Evolutionary conservation across 1,284 basidiomycete species (phyloP).

Genomic region (Bjerkandera adusta): DNA sequence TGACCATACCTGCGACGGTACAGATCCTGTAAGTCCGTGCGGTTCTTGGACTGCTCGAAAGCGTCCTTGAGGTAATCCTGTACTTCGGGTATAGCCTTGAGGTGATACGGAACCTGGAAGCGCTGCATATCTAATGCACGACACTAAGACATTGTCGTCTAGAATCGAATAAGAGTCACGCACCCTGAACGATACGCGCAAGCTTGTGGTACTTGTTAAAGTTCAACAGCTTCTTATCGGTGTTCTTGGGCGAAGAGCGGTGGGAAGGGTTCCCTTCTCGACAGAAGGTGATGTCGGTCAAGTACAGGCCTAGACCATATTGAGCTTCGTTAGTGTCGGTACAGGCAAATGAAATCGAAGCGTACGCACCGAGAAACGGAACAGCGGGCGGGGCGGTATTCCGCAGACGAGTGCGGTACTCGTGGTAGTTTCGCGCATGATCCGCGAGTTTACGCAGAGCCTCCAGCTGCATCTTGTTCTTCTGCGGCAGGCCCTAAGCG

Average conservation of each 20-base stretch:
- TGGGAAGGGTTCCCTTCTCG: conserved; percentile 91
- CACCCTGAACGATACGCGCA: conserved; percentile 84
- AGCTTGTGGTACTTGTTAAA: conserved; percentile 95
- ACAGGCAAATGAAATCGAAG: conserved; percentile 1
- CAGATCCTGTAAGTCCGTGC: conserved; percentile 76
- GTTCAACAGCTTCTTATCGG: conserved; percentile 85
- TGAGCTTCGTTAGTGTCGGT: not conserved
- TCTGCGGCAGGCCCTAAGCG: conserved; percentile 77
- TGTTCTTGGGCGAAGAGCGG: conserved; percentile 75
- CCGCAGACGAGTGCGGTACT: conserved; percentile 83
- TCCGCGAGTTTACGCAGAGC: conserved; percentile 84
- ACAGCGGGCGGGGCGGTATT: conserved; percentile 86
- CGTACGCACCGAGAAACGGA: conserved; percentile 80
- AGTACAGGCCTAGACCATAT: conserved; percentile 67
- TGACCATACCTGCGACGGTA: conserved; percentile 71
- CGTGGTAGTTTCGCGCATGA: conserved; percentile 88
- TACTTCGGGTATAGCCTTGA: conserved; percentile 83
- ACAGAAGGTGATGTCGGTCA: conserved; percentile 94
- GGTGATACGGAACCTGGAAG: conserved; percentile 85
- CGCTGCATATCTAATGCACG: conserved; percentile 81
- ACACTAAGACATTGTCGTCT: conserved; percentile 3
- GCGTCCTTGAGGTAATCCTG: conserved; percentile 74
- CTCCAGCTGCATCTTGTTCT: conserved; percentile 82
- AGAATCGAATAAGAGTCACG: conserved; percentile 7
- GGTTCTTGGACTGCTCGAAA: conserved; percentile 70